phyloP scores from a whole-genome alignment of 2,329 filamentous ascomycete genomes.

The Fusarium euwallaceae region DNA sequence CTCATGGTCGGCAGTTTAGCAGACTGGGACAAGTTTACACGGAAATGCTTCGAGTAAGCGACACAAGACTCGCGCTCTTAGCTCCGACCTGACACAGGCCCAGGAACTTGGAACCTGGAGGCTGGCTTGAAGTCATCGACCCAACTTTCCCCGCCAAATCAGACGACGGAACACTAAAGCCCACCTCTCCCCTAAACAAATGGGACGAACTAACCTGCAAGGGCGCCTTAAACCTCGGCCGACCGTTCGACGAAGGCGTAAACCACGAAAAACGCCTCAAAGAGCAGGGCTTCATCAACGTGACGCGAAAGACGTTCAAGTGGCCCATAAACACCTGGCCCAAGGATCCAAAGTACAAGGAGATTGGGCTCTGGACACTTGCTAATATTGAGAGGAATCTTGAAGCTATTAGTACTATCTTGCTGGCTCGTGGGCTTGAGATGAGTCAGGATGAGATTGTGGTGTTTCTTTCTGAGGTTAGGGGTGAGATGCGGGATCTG shows the following conservation, averaged over 20 bases:
- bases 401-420: background rate
- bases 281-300: conserved; percentile 20
- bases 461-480: background rate
- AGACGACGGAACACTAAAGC: conserved; percentile 21
- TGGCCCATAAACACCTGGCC: conserved; percentile 32
- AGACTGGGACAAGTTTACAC: conserved; percentile 23
- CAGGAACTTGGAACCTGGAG: conserved; percentile 22
- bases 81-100: accelerated
- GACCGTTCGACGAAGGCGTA: background rate
- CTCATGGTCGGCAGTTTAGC: conserved; percentile 35
- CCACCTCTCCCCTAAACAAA: conserved; percentile 2
- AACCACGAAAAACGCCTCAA: conserved; percentile 26
- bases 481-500: background rate
- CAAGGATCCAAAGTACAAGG: conserved; percentile 28
- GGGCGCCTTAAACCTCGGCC: conserved; percentile 6
- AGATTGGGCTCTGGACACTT: conserved; percentile 30
- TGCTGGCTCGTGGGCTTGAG: background rate
- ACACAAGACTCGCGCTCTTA: too few relatives aligned
- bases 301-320: conserved; percentile 6
- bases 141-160: conserved; percentile 31
- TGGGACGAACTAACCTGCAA: conserved; percentile 31
- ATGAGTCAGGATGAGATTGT: background rate
- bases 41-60: conserved; percentile 16
- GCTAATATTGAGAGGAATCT: background rate
- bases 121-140: conserved; percentile 38